Conservation (phyloP, 768 basidiomycete genomes). For the Leucogyrophana mollusca region DNA sequence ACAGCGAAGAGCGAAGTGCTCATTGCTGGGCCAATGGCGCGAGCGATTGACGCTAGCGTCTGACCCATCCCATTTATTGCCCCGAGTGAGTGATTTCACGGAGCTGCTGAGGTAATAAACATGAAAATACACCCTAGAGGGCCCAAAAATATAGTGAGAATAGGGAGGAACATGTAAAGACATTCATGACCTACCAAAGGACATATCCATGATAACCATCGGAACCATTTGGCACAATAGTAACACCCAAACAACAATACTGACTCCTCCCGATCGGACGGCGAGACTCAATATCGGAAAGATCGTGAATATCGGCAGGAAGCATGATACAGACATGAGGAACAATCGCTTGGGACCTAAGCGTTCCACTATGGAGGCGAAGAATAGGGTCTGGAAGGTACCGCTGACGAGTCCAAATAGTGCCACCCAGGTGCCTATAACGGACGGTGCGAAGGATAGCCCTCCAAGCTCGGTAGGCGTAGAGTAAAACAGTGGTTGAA, state of each 20-base stretch:
- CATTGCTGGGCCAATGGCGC: slow-evolving; percentile 47
- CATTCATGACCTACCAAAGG: slow-evolving; percentile 15
- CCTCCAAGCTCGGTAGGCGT: slow-evolving; percentile 24
- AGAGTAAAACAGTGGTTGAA: slow-evolving; percentile 28
- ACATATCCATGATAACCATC: slow-evolving; percentile 8
- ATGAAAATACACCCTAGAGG: slow-evolving; percentile 62
- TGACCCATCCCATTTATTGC: slow-evolving; percentile 61
- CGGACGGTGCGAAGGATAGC: slow-evolving; percentile 22
- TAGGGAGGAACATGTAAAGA: background rate
- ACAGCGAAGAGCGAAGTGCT: slow-evolving; percentile 52
- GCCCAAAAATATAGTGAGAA: no score
- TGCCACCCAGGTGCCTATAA: slow-evolving; percentile 27
- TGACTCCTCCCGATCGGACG: slow-evolving; percentile 18
- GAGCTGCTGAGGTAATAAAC: slow-evolving; percentile 61
- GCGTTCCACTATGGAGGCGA: slow-evolving; percentile 17
- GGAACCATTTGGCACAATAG: slow-evolving; percentile 12
- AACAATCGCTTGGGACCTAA: slow-evolving; percentile 25
- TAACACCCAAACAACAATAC: slow-evolving; percentile 14
- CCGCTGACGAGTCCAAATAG: slow-evolving; percentile 21
- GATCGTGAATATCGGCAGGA: slow-evolving; percentile 15
- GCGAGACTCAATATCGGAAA: slow-evolving; percentile 23
- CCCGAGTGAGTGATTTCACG: slow-evolving; percentile 53
- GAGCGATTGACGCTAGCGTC: slow-evolving; percentile 41
- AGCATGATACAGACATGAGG: slow-evolving; percentile 13
- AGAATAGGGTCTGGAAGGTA: slow-evolving; percentile 22